Base-by-base conservation (phyloP, 2,329 filamentous ascomycete genomes). In the Nemania abortiva region DNA sequence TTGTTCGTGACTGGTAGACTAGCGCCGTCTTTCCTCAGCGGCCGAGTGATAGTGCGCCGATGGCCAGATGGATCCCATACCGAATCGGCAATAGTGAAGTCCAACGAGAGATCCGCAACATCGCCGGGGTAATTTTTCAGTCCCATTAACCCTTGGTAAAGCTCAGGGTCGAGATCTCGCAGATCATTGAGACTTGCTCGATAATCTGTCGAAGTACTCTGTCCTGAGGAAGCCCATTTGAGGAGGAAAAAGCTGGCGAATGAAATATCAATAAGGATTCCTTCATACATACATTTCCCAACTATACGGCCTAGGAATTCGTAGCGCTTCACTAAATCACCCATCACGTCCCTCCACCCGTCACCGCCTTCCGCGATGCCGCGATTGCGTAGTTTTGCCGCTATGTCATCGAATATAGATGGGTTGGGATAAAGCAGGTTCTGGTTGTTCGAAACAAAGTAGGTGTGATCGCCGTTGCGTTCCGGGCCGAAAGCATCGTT, bases 251-350 rank as follows among this genome's bases (percentile, higher is more conserved):
- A 99, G 0, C 93, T 91, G 0, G 95, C 95, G 83, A 99, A 99
- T 59, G 90, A 90, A 68, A 98, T 91, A 80, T 99, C 95, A 55
- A 98, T 91, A 2, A 99, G 86, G 53, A 99, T 98, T 0, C 95
- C 95, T 82, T 99, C 96, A 77, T 99, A 99, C 76, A 99, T 85
- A 81, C 96, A 99, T 79, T 99, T 99, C 11, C 96, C 96, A 29
- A 99, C 91, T 31, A 99, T 89, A 3, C 96, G 91, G 1, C 96
- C 96, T 0, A 98, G 84, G 73, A 99, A 99, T 77, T 98, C 95
- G 77, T 94, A 98, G 15, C 90, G 89, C 70, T 88, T 88, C 5
- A 96, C 83, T 18, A 96, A 80, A 31, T 90, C 86, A 3, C 82
- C 79, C 57, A 94, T 83, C 1, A 83, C 80, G 0, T 86, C 84